Percentiles rank a stretch among this genome's conserved stretches.
Conservation (phyloP, 1,284 basidiomycete genomes). For the Apiotrichum sp. region DNA sequence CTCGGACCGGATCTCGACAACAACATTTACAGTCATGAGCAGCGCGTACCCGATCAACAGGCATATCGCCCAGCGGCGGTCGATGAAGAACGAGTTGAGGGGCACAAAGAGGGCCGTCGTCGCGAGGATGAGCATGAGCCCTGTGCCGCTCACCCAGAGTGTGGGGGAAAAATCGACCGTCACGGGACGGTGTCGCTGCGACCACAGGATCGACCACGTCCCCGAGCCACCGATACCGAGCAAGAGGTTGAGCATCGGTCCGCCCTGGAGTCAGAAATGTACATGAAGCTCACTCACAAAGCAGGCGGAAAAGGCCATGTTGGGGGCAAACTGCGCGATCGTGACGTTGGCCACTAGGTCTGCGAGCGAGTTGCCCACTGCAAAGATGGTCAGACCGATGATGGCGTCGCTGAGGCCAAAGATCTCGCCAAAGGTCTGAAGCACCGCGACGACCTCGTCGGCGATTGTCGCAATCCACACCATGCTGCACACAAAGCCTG, state of each 20-base stretch:
- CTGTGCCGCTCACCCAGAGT: conserved; percentile 71
- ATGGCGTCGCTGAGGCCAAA: conserved; percentile 96
- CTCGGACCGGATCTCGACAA: conserved; percentile 58
- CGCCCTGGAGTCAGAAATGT: conserved; percentile 10
- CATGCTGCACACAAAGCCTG: conserved; percentile 81
- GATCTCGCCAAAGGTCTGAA: conserved; percentile 87
- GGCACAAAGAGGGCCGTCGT: conserved; percentile 80
- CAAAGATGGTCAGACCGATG: conserved; percentile 91
- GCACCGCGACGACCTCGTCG: conserved; percentile 82
- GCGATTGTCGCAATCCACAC: conserved; percentile 96
- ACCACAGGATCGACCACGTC: conserved; percentile 41
- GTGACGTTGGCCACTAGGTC: conserved; percentile 96
- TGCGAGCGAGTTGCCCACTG: conserved; percentile 89
- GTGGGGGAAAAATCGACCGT: conserved; percentile 74
- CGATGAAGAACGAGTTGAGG: conserved; percentile 71
- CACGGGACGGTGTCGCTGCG: conserved; percentile 58
- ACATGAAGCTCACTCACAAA: conserved; percentile 15
- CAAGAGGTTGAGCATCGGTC: conserved; percentile 84
- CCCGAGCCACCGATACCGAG: conserved; percentile 52
- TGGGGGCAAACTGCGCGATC: conserved; percentile 58
- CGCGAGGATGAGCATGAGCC: conserved; percentile 66
- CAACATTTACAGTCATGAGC: conserved; percentile 66
- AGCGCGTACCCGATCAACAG: conserved; percentile 67
- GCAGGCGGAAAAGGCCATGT: conserved; percentile 51
- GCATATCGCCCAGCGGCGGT: conserved; percentile 69